Evolutionary conservation across 2,329 filamentous ascomycete species (phyloP).

Genomic region (Penicillium sp.): DNA sequence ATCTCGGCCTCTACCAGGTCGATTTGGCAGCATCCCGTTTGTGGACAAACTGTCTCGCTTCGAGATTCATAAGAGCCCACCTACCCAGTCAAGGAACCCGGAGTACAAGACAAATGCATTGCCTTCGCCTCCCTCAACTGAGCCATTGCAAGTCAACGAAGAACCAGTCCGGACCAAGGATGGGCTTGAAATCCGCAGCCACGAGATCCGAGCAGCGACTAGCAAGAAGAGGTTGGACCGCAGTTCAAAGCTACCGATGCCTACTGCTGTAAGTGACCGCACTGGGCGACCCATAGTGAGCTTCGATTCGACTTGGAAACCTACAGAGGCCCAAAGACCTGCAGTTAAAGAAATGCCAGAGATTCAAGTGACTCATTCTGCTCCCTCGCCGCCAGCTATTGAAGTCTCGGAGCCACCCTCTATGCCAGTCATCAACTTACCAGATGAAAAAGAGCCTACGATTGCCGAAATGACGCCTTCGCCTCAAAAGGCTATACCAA

Average conservation of each 20-base stretch:
- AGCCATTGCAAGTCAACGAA: slow-evolving; percentile 34
- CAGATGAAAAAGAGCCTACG: slow-evolving; percentile 49
- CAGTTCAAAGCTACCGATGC: slow-evolving; percentile 84
- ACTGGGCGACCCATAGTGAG: slow-evolving; percentile 95
- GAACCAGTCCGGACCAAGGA: slow-evolving; percentile 68
- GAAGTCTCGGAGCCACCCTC: slow-evolving; percentile 43
- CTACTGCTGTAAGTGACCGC: slow-evolving; percentile 87
- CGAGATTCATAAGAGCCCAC: slow-evolving; percentile 84
- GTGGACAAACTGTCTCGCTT: slow-evolving; percentile 56
- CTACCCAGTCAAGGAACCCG: slow-evolving; percentile 80
- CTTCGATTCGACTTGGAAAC: slow-evolving; percentile 83
- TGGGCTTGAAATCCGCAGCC: slow-evolving; percentile 79
- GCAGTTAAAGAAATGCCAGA: slow-evolving; percentile 30
- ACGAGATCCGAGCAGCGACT: slow-evolving; percentile 89
- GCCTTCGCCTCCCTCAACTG: slow-evolving; percentile 35
- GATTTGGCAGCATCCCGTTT: slow-evolving; percentile 50
- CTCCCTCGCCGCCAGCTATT: slow-evolving; percentile 50
- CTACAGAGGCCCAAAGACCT: slow-evolving; percentile 52
- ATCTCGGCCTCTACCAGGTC: slow-evolving; percentile 48
- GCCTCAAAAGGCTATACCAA: slow-evolving; percentile 18
- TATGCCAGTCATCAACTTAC: slow-evolving; percentile 57
- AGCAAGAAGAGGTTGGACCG: slow-evolving; percentile 92
- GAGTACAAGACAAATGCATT: slow-evolving; percentile 73
- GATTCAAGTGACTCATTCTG: slow-evolving; percentile 43
- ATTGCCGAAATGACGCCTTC: slow-evolving; percentile 41